Base-by-base conservation (phyloP, 306 rosid species). In the Begonia masoniana region DNA sequence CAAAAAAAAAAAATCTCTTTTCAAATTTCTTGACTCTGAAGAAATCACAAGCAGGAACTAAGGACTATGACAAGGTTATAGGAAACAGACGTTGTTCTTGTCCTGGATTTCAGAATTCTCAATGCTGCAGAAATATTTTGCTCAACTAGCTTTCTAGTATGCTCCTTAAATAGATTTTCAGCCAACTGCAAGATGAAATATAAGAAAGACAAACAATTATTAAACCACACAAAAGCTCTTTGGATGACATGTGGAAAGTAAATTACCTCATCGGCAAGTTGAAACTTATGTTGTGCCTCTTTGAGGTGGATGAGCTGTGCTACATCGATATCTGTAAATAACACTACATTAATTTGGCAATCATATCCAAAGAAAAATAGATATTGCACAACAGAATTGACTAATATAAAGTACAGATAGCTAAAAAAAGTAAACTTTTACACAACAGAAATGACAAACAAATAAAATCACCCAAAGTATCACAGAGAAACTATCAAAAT, bases 191-290 rank as follows among this genome's bases (percentile, higher is more conserved):
- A 63, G 59, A 47, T 58, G 71, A 47, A 47, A 31, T 54, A 61
- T 60, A 47, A 42, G 47, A 55, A 55, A 55, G 26, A 64, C 50
- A 71, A 64, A 49, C 42, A 70, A 64, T 55, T 52, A 54, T 24
- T 24, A 26, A 15, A 43, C 39, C 47, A 39, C 43, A 16, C 48
- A 31, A 41, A 23, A 26, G 57, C 42, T 12, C 43, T 14, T 63
- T 13, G 16, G 51, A 58, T 68, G 56, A 68, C 46, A 62, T 14
- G 39, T 43, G 50, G 54, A 13, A 26, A 58, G 68, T 60, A 63
- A 52, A 26, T 47, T 69, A 91, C 99, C 99, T 91, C 94, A 36
- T 86, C 93, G 49, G 86, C 78, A 66, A 91, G 94, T 59, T 61
- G 78, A 68, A 55, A 83, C 51, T 64, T 48, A 26, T 9, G 61